Conservation (phyloP, 2,329 filamentous ascomycete genomes). For the Alternaria tenuissima region DNA sequence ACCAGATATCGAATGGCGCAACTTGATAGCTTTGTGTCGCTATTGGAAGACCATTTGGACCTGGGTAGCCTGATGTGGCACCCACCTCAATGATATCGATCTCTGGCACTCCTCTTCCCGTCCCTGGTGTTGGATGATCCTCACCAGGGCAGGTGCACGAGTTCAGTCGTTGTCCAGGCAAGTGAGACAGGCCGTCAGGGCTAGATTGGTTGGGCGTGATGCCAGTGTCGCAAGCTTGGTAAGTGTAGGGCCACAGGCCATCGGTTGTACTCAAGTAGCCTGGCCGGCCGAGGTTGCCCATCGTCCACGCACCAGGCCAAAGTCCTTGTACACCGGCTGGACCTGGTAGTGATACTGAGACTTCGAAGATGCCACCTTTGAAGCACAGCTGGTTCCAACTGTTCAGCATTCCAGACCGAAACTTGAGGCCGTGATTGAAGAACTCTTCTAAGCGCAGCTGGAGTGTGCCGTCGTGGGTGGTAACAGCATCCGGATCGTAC, state of each 20-base stretch:
- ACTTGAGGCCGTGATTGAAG: slow-evolving; percentile 56
- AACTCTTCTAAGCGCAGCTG: slow-evolving; percentile 58
- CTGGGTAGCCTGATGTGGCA: slow-evolving; percentile 50
- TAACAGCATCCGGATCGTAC: slow-evolving; percentile 63
- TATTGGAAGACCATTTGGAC: slow-evolving; percentile 49
- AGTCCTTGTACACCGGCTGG: slow-evolving; percentile 59
- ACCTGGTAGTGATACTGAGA: slow-evolving; percentile 62
- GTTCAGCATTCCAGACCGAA: slow-evolving; percentile 61
- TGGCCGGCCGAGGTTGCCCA: slow-evolving; percentile 63
- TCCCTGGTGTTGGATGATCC: slow-evolving; percentile 59
- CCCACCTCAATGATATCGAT: slow-evolving; percentile 60
- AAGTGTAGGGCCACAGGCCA: slow-evolving; percentile 65
- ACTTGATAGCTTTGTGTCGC: slow-evolving; percentile 61
- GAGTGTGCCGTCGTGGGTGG: slow-evolving; percentile 58
- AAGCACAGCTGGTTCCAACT: slow-evolving; percentile 65
- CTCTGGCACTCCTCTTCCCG: slow-evolving; percentile 58
- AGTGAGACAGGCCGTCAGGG: slow-evolving; percentile 52
- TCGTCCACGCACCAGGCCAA: slow-evolving; percentile 64
- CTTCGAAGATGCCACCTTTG: slow-evolving; percentile 63
- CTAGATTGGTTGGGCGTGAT: slow-evolving; percentile 60
- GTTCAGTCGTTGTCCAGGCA: slow-evolving; percentile 57
- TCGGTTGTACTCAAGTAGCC: slow-evolving; percentile 63
- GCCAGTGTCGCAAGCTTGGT: slow-evolving; percentile 60
- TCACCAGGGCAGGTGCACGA: slow-evolving; percentile 56
- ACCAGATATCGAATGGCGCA: slow-evolving; percentile 60